Evolutionary conservation across 345 rosid genomes (phyloP).

Genomic region (Punica granatum): DNA sequence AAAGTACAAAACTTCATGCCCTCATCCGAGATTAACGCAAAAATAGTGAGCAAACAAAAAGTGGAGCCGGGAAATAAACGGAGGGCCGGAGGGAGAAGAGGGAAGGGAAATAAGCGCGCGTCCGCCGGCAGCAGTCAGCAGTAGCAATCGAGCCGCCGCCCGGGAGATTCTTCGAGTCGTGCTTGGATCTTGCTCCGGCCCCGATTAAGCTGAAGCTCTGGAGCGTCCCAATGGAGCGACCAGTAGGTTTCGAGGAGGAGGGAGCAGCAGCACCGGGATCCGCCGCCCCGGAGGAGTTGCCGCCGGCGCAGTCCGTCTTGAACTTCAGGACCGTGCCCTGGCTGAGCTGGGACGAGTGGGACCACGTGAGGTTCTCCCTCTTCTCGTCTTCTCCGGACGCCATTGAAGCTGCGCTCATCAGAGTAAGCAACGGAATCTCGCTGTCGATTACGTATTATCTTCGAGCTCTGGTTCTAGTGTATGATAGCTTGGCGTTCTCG

Average conservation of each 20-base stretch:
- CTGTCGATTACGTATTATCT: not conserved
- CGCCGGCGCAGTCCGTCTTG: conserved; percentile 21
- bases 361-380: conserved; percentile 60
- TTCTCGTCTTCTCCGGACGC: conserved; percentile 60
- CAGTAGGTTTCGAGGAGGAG: not conserved
- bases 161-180: not conserved
- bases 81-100: not conserved
- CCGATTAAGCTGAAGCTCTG: not conserved
- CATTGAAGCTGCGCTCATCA: conserved; percentile 44
- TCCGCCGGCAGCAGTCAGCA: not conserved
- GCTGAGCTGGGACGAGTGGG: conserved; percentile 96
- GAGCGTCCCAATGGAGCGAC: not conserved
- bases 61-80: not conserved
- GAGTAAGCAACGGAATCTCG: conserved; percentile 34
- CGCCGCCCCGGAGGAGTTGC: not conserved
- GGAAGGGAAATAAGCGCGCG: not conserved
- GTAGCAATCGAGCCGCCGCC: not conserved
- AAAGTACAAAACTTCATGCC: not conserved
- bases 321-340: conserved; percentile 73
- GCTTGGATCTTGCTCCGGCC: not conserved
- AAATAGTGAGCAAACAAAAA: not conserved
- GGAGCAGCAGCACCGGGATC: conserved; percentile 2
- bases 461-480: not conserved
- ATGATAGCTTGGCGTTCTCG: not conserved
- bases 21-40: not conserved